Base-by-base conservation (phyloP, 75 land plant genomes). In the Chamaecyparis obtusa region DNA sequence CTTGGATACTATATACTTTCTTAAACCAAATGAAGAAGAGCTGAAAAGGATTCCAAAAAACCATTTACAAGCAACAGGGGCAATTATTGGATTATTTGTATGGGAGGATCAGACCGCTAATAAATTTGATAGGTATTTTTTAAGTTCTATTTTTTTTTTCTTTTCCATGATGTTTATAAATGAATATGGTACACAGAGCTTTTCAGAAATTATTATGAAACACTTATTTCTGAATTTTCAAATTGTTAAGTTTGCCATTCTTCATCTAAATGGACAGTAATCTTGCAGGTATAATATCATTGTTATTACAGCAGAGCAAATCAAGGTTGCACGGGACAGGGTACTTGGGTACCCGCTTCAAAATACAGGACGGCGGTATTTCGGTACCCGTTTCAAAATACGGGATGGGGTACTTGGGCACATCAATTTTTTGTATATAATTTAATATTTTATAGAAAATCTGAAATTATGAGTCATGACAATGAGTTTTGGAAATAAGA, bases 291-390 rank as follows among this genome's bases (percentile, higher is more conserved):
- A 88, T 89, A 75, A 84, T 76, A 91, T 96, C 83, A 82, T 64
- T 84, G 56, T 91, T 85, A 39, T 95, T 44, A 90, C 95, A 60
- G 88, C 93, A 83, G 96, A 95, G n/a, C n/a, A n/a, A n/a, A n/a
- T n/a, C n/a, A n/a, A n/a, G n/a, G n/a, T n/a, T n/a, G n/a, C n/a
- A n/a, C n/a, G n/a, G n/a, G n/a, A n/a, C n/a, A n/a, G n/a, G n/a
- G n/a, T n/a, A n/a, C n/a, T n/a, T n/a, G n/a, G n/a, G n/a, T n/a
- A n/a, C n/a, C n/a, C n/a, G n/a, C n/a, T n/a, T n/a, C n/a, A n/a
- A n/a, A n/a, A n/a, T n/a, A n/a, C n/a, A n/a, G n/a, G n/a, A n/a
- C n/a, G n/a, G n/a, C n/a, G n/a, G n/a, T n/a, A n/a, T n/a, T n/a
- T n/a, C n/a, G n/a, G n/a, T n/a, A n/a, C n/a, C n/a, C n/a, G n/a